Base-by-base conservation (phyloP, 306 rosid species). In the Sesbania bispinosa region DNA sequence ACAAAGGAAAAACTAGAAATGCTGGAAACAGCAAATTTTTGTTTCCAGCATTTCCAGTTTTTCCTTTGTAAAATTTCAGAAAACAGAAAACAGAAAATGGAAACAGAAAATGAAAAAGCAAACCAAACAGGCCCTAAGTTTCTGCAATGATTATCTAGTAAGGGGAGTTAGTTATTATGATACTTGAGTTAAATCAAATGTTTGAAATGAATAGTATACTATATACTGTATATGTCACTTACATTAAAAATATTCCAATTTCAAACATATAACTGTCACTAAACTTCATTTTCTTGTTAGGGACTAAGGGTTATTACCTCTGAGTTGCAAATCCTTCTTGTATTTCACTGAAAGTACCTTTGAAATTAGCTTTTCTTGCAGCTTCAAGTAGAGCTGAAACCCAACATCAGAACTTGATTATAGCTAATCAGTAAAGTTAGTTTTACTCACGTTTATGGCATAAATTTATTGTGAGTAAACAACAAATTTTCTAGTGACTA, bases 321-420 rank as follows among this genome's bases (percentile, higher is more conserved):
- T 74, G 92, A 54, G 96, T 79, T 75, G 87, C 83, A 85, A 94
- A 90, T 66, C 98, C 98, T 64, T 83, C 80, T 62, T 80, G 78
- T 80, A 94, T 90, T 82, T 85, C 94, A 80, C 57, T 84, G 72
- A 79, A 77, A 70, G 82, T 84, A 72, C 81, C 89, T 62, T 82
- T 85, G 85, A 94, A 90, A 60, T 94, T 79, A 27, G 90, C 84
- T 80, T 87, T 94, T 77, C 88, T 90, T 80, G 97, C 87, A 38
- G 96, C 91, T 90, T 89, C 97, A 67, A 94, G 97, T 62, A 94
- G 75, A 69, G 97, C 98, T 94, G 97, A 81, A 81, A 87, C 52
- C 69, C 54, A 76, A 77, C 11, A 65, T 30, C 55, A 54, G 27
- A 75, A 33, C 23, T 54, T 48, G 30, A 77, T 29, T 18, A 48